Evolutionary conservation across 768 basidiomycete species (phyloP), one percentile per base, ranked within the genome.

Genomic region (Mycena belliarum): DNA sequence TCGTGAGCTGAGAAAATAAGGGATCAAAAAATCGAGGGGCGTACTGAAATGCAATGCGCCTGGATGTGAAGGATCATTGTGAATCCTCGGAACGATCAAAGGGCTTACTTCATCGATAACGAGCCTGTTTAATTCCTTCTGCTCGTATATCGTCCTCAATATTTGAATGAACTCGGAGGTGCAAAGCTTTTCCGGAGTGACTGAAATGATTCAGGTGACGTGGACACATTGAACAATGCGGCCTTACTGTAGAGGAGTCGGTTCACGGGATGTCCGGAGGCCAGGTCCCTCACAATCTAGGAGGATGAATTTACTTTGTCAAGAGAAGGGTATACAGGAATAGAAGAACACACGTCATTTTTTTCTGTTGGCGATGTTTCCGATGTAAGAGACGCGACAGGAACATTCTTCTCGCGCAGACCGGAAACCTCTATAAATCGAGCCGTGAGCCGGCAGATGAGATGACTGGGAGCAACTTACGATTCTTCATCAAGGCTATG

Each of bases 21-120:
- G 15, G 12, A 41, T 42, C n/a, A 32, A 32, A 32, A 6, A 12
- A 16, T 18, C 18, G 28, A 23, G n/a, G 38, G 59, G 57, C 50
- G 7, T 60, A 89, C 89, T 20, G 90, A 91, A 61, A 93, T 91
- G 63, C 91, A 91, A 69, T 93, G 90, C 2, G 90, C 91, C 88
- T 89, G 33, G 12, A 29, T 8, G 7, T 6, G 29, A 32, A 32
- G 29, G 8, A 28, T 45, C 21, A 26, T 49, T 18, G n/a, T 44
- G 41, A 11, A 52, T 52, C 37, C 23, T 43, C 20, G 35, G 7
- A 10, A 21, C 15, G 41, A 38, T 18, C n/a, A 1, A 2, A 49
- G 51, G 65, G 10, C 70, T 46, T 56, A 88, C 89, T 80, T 94
- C 92, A 54, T 94, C 92, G 3, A 94, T 80, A 14, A 94, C 89